These are phyloP conservation scores for Chaetomiaceae sp. DNA, from an alignment of 2,329 filamentous ascomycete species.

Conservation along the genomic window DNA sequence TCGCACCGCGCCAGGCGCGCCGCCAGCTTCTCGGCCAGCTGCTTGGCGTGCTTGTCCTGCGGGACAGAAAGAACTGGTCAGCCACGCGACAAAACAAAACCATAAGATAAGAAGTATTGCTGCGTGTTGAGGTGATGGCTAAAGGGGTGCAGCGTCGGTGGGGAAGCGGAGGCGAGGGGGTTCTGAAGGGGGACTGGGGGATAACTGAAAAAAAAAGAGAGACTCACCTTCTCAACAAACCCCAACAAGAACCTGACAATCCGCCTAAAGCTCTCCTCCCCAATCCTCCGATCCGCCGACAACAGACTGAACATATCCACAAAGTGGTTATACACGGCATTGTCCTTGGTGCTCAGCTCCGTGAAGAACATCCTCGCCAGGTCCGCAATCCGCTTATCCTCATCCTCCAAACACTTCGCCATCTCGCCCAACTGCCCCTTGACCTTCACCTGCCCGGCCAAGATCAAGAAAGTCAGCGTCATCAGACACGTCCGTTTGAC, in stretches of 20 bases:
- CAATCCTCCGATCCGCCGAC: conserved; percentile 71
- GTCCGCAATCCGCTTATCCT: conserved; percentile 90
- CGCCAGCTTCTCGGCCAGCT: conserved; percentile 86
- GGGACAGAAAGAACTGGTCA: not conserved
- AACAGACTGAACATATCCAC: conserved; percentile 97
- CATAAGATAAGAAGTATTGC: no score
- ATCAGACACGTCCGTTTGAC: conserved; percentile 97
- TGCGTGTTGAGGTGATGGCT: no score
- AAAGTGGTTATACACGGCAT: conserved; percentile 98
- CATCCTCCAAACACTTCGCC: conserved; percentile 96
- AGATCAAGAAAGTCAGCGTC: conserved; percentile 94
- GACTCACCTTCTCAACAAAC: conserved; percentile 89
- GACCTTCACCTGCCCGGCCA: conserved; percentile 97
- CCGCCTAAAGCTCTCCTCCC: conserved; percentile 77
- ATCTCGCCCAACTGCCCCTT: conserved; percentile 98
- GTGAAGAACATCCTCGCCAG: conserved; percentile 98
- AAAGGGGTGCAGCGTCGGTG: no score
- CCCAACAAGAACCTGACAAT: conserved; percentile 90
- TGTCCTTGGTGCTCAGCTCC: conserved; percentile 95
- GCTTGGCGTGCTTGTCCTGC: conserved; percentile 94
- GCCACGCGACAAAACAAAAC: not conserved
- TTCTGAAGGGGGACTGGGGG: not conserved
- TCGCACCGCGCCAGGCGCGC: conserved; percentile 80
- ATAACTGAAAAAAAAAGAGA: not conserved
- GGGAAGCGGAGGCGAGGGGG: no score